Base-by-base conservation (phyloP, 768 basidiomycete genomes). In the Pholiota molesta region DNA sequence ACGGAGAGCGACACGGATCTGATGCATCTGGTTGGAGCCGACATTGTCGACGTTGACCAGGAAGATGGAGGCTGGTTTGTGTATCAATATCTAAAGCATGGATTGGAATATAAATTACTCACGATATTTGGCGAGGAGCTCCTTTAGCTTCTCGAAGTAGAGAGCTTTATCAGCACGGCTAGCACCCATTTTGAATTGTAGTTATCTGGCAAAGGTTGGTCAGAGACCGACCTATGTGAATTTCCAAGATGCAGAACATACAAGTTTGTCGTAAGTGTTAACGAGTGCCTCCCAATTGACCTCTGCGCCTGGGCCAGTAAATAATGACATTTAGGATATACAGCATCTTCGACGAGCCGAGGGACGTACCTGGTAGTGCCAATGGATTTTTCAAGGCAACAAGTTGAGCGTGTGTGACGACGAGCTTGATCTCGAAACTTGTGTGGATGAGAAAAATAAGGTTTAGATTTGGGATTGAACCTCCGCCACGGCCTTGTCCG, bases 11-110 rank as follows among this genome's bases (percentile, higher is more conserved):
- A 89, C 91, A 84, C 92, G 95, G 67, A 97, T 96, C 77, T 97
- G 95, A 74, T 97, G 95, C 91, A 98, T 96, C 82, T 99, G 97
- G 85, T 98, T 97, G 64, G 96, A 98, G 61, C 95, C 94, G 75
- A 99, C 97, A 81, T 99, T 99, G 88, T 99, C 97, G 77, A 99
- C 95, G 78, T 98, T 98, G 83, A 98, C 97, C 67, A 99, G 72
- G 85, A 99, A 98, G 81, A 99, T 94, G 62, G 97, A 97, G 72
- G 94, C 96, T 97, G 68, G 21, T n/a, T 40, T 8, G 54, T 51
- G 47, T 33, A 39, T 69, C 40, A 61, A 33, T 10, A 52, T n/a
- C 16, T 23, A 31, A 3, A 52, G 62, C 44, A 39, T n/a, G 42
- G 59, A 44, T 26, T 44, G 11, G 19, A n/a, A n/a, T 39, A 14